Base-by-base conservation (phyloP, 805 yeast genomes). In the Cyberlindnera lachancei region DNA sequence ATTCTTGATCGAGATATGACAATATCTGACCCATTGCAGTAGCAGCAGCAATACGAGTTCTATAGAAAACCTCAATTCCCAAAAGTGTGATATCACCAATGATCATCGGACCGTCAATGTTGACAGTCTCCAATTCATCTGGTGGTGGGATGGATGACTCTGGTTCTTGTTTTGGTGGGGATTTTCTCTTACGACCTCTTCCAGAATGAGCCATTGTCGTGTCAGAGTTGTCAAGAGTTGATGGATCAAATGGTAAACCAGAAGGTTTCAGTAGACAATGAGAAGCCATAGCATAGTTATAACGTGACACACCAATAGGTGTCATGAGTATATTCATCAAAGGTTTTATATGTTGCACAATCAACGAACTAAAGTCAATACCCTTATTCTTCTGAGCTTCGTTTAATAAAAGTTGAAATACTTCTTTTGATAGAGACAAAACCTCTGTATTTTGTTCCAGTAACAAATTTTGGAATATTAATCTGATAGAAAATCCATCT, bases 271-370 rank as follows among this genome's bases (percentile, higher is more conserved):
- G 61, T 25, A 92, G 72, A 31, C 75, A 66, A n/a, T 67, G 61
- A 0, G 82, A 63, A 43, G 83, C 78, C 95, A 92, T 85, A 21
- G 75, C 73, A 55, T 85, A 92, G 46, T 79, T 83, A 53, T 80
- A 83, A 42, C 97, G 76, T 4, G 95, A 82, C 34, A 87, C 76
- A 39, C 99, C 98, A 37, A 92, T 82, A 3, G 99, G 99, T 0
- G 97, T 90, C 79, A 85, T 79, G 27, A 86, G 51, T 27, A 92
- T 62, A 12, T 76, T 70, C 33, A 81, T 58, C 38, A 79, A 62
- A 7, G 86, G 80, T 29, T 61, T 63, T 30, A 73, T 59, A 48
- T 83, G 88, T 4, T 63, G 59, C 4, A 62, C 55, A 41, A 86
- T 73, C 2, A 74, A 54, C 3, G 56, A 61, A 29, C 76, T 82